These are phyloP conservation scores for Vanderwaltozyma verrucispora DNA, from an alignment of 805 yeast genomes.

Conservation along the genomic window DNA sequence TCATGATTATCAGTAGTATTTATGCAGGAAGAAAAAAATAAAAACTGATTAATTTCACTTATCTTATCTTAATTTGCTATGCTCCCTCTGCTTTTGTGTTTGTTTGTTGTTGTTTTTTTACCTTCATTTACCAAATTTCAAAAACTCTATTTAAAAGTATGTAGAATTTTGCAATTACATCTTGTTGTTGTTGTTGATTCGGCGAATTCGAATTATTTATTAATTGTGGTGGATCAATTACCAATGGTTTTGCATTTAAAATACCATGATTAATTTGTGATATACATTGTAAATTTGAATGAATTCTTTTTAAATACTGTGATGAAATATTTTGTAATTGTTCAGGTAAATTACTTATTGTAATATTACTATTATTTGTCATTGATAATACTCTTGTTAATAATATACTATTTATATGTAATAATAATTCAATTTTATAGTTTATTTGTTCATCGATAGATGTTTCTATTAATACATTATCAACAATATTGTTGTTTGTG, in stretches of 20 bases:
- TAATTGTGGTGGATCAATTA: conserved; percentile 20
- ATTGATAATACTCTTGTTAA: conserved; percentile 9
- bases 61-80: no score
- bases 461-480: not conserved
- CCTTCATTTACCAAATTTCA: conserved; percentile 27
- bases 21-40: no score
- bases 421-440: conserved; percentile 26
- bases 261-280: conserved; percentile 28
- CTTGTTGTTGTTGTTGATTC: conserved; percentile 24
- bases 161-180: conserved; percentile 24
- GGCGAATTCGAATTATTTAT: conserved; percentile 8
- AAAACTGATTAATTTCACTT: no score
- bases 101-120: no score
- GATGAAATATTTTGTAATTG: conserved; percentile 9
- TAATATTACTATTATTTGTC: conserved; percentile 4
- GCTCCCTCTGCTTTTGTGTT: no score
- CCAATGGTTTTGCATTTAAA: conserved; percentile 18
- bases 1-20: no score
- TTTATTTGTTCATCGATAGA: conserved; percentile 21
- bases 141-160: conserved; percentile 25
- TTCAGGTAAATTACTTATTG: conserved; percentile 14
- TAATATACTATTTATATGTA: conserved; percentile 27
- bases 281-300: conserved; percentile 28
- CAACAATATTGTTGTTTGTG: conserved; percentile 7
- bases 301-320: conserved; percentile 26